These are phyloP conservation scores for Fusarium napiforme DNA, from an alignment of 2,329 filamentous ascomycete genomes.

Conservation along the genomic window DNA sequence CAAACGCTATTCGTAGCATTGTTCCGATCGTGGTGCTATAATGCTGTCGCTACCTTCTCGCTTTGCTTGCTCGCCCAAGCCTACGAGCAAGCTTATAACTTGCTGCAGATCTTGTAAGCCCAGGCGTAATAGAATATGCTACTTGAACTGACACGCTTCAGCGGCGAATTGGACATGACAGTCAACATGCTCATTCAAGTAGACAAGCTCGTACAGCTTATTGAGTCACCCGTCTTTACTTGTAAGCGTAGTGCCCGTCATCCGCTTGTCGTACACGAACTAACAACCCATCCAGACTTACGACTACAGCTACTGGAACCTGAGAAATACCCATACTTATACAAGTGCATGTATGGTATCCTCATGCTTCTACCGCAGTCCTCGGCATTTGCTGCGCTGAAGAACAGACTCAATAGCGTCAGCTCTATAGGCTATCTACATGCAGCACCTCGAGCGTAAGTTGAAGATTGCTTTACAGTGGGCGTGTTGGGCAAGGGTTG, in stretches of 20 bases:
- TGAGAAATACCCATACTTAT: slow-evolving; percentile 92
- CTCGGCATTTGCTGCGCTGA: slow-evolving; percentile 94
- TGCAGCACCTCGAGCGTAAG: slow-evolving; percentile 78
- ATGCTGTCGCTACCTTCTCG: slow-evolving; percentile 96
- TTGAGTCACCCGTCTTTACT: slow-evolving; percentile 97
- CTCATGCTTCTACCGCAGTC: slow-evolving; percentile 99
- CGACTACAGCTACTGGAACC: slow-evolving; percentile 94
- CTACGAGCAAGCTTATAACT: slow-evolving; percentile 96
- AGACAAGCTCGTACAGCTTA: slow-evolving; percentile 94
- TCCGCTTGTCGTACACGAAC: neutral
- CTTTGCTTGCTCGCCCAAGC: slow-evolving; percentile 94
- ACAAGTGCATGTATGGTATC: slow-evolving; percentile 97
- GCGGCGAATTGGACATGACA: slow-evolving; percentile 97
- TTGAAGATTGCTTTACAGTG: neutral
- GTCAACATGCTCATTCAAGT: slow-evolving; percentile 99
- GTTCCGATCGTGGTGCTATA: slow-evolving; percentile 98
- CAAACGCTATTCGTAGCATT: slow-evolving; percentile 95
- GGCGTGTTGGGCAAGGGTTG: neutral
- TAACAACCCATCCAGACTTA: slow-evolving; percentile 69
- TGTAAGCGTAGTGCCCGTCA: slow-evolving; percentile 67
- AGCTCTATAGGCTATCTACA: slow-evolving; percentile 97
- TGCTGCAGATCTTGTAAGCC: slow-evolving; percentile 90
- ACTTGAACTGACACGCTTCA: slow-evolving; percentile 50
- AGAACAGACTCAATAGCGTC: slow-evolving; percentile 96
- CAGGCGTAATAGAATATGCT: neutral